Conservation (phyloP, 495 filamentous ascomycete species). For the Aspergillus heteromorphus region DNA sequence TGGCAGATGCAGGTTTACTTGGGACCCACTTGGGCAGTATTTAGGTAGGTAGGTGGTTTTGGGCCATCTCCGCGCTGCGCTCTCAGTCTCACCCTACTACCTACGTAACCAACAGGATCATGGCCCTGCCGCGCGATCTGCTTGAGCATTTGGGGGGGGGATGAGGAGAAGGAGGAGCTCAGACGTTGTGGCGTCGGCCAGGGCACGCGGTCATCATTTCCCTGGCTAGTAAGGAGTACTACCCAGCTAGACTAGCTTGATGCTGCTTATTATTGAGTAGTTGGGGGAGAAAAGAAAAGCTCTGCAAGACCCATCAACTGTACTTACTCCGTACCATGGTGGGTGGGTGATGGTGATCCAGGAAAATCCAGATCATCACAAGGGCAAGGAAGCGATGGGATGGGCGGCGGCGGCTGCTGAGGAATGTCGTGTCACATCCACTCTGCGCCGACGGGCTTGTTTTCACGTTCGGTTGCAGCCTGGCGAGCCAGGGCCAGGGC, state of each 20-base stretch:
- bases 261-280: neutral
- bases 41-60: no score
- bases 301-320: neutral
- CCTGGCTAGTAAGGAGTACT: neutral
- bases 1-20: neutral
- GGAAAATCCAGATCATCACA: neutral
- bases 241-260: no score
- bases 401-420: neutral
- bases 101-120: slow-evolving; percentile 2
- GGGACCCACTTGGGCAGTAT: slow-evolving; percentile 3
- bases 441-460: slow-evolving; percentile 1
- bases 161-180: no score
- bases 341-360: neutral
- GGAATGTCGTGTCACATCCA: slow-evolving; percentile 13
- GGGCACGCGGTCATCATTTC: slow-evolving; percentile 8
- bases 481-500: neutral
- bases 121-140: slow-evolving; percentile 7
- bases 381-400: neutral
- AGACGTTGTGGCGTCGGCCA: slow-evolving; percentile 16
- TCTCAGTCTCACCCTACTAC: no score
- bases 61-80: neutral
- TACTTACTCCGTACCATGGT: neutral
- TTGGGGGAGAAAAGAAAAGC: neutral
- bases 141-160: no score
- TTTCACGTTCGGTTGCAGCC: slow-evolving; percentile 3